phyloP scores from a whole-genome alignment of 2,329 filamentous ascomycete species.

The Cercospora janseana region DNA sequence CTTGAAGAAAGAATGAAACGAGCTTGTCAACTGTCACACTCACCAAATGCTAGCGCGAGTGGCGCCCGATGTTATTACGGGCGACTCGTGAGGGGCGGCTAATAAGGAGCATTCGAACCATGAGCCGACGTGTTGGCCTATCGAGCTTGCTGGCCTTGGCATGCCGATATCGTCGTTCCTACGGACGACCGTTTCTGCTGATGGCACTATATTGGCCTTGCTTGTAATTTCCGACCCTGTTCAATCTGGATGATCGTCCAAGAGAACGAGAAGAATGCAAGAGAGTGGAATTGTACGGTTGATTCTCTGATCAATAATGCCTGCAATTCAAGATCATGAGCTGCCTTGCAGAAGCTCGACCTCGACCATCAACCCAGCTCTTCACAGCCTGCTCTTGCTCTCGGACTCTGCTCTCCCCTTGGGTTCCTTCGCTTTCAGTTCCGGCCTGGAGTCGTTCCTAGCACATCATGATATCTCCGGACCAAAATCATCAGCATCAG shows the following conservation, averaged over 20 bases:
- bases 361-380: conserved; percentile 24
- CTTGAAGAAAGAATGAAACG: too few relatives aligned
- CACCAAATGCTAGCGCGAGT: too few relatives aligned
- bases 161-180: not conserved
- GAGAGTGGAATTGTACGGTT: too few relatives aligned
- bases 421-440: conserved; percentile 84
- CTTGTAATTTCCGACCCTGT: too few relatives aligned
- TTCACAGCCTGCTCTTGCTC: conserved; percentile 72
- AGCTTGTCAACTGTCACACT: too few relatives aligned
- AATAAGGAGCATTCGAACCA: not conserved
- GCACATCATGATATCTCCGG: conserved; percentile 54
- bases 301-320: too few relatives aligned
- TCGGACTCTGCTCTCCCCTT: conserved; percentile 79
- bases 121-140: conserved; percentile 10
- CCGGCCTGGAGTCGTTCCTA: conserved; percentile 77
- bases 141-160: conserved; percentile 14
- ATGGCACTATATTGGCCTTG: not conserved
- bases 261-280: too few relatives aligned
- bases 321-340: not conserved
- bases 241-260: too few relatives aligned
- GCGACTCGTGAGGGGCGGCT: conserved; percentile 2
- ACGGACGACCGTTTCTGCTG: not conserved
- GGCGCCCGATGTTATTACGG: conserved; percentile 9
- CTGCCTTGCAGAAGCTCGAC: not conserved
- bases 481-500: conserved; percentile 27